These are phyloP conservation scores for Capsicum chinense DNA, from an alignment of 257 asterid species.

Conservation along the genomic window DNA sequence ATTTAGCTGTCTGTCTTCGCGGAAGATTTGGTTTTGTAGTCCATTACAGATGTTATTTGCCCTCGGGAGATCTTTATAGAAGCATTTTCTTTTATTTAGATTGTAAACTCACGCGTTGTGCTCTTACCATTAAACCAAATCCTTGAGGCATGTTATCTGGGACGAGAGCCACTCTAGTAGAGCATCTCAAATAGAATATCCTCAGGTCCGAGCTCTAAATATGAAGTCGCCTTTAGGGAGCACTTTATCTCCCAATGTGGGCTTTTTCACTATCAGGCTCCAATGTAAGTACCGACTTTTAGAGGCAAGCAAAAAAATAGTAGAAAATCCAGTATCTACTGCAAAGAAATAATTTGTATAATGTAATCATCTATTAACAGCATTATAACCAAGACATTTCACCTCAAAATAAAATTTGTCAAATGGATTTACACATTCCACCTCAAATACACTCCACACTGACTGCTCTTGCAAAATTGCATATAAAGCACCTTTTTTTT, in stretches of 20 bases:
- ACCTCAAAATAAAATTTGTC: neutral
- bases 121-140: neutral
- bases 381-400: neutral
- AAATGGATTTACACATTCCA: neutral
- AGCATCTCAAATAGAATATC: too few species aligned
- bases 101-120: neutral
- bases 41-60: neutral
- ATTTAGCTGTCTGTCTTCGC: neutral
- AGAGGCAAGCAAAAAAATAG: too few species aligned
- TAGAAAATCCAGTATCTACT: neutral
- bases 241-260: neutral
- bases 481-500: neutral
- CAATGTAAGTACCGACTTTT: neutral
- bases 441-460: neutral
- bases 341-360: neutral
- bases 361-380: neutral
- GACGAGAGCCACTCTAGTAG: too few species aligned
- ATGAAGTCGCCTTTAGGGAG: too few species aligned
- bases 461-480: neutral
- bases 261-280: neutral
- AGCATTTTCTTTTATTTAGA: too few species aligned
- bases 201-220: too few species aligned
- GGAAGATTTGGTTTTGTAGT: slow-evolving; percentile 3
- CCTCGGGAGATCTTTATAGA: too few species aligned
- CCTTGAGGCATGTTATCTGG: too few species aligned